Conservation (phyloP, 2,329 filamentous ascomycete species). For the Alternaria sp. region DNA sequence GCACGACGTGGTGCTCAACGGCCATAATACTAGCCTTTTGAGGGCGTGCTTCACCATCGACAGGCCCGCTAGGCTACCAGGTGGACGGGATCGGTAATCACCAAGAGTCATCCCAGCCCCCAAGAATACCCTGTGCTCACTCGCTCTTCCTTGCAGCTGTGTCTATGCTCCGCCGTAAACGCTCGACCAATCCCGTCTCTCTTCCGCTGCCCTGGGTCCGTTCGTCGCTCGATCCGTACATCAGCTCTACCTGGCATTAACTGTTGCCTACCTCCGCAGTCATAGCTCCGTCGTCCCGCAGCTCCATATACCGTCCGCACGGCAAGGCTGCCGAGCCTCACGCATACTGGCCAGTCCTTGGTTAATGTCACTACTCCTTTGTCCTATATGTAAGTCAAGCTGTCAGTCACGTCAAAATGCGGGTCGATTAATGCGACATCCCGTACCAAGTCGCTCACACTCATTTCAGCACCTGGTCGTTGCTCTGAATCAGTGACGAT, state of each 20-base stretch:
- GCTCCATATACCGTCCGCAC: slow-evolving; percentile 26
- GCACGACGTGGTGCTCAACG: slow-evolving; percentile 44
- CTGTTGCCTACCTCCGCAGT: slow-evolving; percentile 34
- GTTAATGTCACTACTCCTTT: slow-evolving; percentile 45
- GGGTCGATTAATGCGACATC: slow-evolving; percentile 40
- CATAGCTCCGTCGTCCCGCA: slow-evolving; percentile 35
- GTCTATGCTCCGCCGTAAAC: slow-evolving; percentile 25
- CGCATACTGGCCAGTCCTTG: slow-evolving; percentile 32
- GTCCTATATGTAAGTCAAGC: slow-evolving; percentile 45
- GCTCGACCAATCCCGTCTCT: slow-evolving; percentile 32
- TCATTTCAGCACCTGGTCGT: slow-evolving; percentile 45
- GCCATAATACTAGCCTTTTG: slow-evolving; percentile 34
- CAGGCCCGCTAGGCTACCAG: slow-evolving; percentile 42
- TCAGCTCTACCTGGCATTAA: slow-evolving; percentile 30
- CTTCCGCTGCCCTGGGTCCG: slow-evolving; percentile 34
- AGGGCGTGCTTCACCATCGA: slow-evolving; percentile 38
- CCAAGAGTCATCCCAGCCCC: slow-evolving; percentile 37
- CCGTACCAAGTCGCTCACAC: slow-evolving; percentile 40
- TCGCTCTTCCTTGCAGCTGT: slow-evolving; percentile 37
- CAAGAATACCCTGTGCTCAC: slow-evolving; percentile 32
- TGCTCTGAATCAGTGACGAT: slow-evolving; percentile 45
- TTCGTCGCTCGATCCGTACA: slow-evolving; percentile 22
- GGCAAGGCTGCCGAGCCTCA: slow-evolving; percentile 37
- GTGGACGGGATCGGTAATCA: slow-evolving; percentile 43
- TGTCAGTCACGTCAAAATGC: slow-evolving; percentile 40